phyloP scores from a whole-genome alignment of 176 grass and related monocot genomes.

The Alopecurus myosuroides region DNA sequence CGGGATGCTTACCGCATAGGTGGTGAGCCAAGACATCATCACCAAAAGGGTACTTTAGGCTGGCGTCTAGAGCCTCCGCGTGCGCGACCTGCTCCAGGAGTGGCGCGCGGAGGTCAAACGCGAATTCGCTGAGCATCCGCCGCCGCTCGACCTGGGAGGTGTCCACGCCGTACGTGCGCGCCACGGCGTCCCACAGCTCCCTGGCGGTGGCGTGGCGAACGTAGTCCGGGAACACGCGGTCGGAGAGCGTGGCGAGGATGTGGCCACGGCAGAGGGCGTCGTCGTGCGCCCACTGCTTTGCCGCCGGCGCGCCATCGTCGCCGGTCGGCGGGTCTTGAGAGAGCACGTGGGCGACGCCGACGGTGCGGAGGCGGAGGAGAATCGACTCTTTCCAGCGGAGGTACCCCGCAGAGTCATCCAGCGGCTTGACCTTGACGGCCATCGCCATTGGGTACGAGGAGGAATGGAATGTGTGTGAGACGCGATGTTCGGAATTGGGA shows the following conservation, averaged over 20 bases:
- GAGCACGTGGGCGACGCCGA: slow-evolving; percentile 18
- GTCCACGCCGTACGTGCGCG: neutral
- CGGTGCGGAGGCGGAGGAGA: slow-evolving; percentile 16
- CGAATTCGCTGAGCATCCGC: neutral
- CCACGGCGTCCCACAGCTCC: slow-evolving; percentile 29
- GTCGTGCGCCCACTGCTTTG: slow-evolving; percentile 5
- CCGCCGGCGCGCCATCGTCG: neutral
- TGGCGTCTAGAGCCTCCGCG: neutral
- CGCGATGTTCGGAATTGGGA: too few relatives aligned
- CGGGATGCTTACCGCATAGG: too few relatives aligned
- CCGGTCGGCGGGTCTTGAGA: neutral
- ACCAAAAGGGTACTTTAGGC: too few relatives aligned
- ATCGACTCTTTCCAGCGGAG: slow-evolving; percentile 47
- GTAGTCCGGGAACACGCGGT: slow-evolving; percentile 31
- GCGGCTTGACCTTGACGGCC: neutral
- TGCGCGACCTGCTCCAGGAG: slow-evolving; percentile 27
- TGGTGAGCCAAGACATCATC: too few relatives aligned
- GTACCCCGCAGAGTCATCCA: slow-evolving; percentile 16
- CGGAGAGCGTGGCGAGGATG: slow-evolving; percentile 33
- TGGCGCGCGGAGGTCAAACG: neutral
- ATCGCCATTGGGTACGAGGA: neutral
- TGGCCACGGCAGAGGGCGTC: slow-evolving; percentile 41
- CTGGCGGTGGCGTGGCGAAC: slow-evolving; percentile 4
- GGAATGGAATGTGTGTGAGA: too few relatives aligned
- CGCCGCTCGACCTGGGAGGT: fast-evolving